A percentile compares a stretch with the other conserved stretches of the same genome.
These are phyloP conservation scores for Diaporthe vexans DNA, from an alignment of 2,329 filamentous ascomycete species.

Conservation along the genomic window DNA sequence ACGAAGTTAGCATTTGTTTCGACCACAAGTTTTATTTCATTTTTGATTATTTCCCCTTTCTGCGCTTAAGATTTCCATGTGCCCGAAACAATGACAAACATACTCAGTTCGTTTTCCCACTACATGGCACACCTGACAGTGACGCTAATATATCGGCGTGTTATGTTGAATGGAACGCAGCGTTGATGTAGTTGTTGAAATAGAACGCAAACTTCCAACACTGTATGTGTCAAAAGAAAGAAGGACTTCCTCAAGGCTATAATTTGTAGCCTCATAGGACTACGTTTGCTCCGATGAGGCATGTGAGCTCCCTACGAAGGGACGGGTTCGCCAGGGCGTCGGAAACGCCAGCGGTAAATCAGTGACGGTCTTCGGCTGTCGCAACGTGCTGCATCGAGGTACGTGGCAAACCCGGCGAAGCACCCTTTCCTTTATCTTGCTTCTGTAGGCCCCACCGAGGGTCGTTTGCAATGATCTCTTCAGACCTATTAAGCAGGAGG, in stretches of 20 bases:
- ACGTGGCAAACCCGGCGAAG: not conserved
- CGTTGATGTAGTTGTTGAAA: not conserved
- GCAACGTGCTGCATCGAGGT: not conserved
- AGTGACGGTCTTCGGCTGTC: not conserved
- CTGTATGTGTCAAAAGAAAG: not conserved
- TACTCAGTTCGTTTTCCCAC: not conserved
- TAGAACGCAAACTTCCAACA: not conserved
- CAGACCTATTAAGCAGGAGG: conserved; percentile 53
- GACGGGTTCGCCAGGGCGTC: not conserved
- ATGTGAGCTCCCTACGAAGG: not conserved
- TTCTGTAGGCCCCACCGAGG: conserved; percentile 42
- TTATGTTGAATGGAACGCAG: not conserved
- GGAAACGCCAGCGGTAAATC: not conserved
- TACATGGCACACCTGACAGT: not conserved
- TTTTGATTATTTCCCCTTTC: too few relatives aligned
- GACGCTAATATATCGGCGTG: not conserved
- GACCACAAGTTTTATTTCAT: too few relatives aligned
- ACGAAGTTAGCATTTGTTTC: too few relatives aligned
- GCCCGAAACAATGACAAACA: not conserved
- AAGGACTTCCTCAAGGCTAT: not conserved
- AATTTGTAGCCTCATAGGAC: not conserved
- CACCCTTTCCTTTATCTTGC: not conserved
- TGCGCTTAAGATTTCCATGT: too few relatives aligned
- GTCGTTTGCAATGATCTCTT: conserved; percentile 39
- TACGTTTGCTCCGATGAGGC: not conserved